phyloP scores from a whole-genome alignment of 768 basidiomycete species.

The Trametes gibbosa region DNA sequence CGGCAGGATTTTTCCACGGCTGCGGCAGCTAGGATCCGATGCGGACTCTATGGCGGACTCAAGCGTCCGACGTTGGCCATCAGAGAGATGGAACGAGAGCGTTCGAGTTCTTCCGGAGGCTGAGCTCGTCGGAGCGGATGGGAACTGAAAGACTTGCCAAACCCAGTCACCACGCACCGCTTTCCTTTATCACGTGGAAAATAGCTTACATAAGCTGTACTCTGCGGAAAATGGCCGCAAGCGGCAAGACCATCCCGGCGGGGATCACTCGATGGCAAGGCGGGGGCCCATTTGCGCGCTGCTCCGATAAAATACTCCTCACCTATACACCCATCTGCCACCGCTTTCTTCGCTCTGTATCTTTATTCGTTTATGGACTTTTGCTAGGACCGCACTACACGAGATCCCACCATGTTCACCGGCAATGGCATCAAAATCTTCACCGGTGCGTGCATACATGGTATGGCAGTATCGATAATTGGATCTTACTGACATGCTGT shows the following conservation, averaged over 20 bases:
- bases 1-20: neutral
- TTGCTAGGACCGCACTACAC: constrained; percentile 8
- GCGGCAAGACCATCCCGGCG: constrained; percentile 4
- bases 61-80: neutral
- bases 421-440: constrained; percentile 59
- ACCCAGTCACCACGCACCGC: neutral
- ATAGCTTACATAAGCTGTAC: neutral
- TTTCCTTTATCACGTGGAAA: neutral
- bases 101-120: neutral
- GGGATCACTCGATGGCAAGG: neutral
- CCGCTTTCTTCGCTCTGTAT: constrained; percentile 22
- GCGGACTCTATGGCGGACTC: neutral
- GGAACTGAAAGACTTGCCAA: constrained; percentile 13
- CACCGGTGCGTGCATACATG: constrained; percentile 40
- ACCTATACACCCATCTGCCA: constrained; percentile 4
- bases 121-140: neutral
- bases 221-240: constrained; percentile 3
- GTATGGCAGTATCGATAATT: constrained; percentile 4
- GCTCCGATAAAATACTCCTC: constrained; percentile 13
- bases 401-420: constrained; percentile 43
- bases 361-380: constrained; percentile 32
- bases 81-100: constrained; percentile 2
- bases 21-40: neutral
- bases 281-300: constrained; percentile 1
- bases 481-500: constrained; percentile 6